Percentiles rank a stretch among this genome's conserved stretches.
Evolutionary conservation across 371 early-diverging fungal genomes (phyloP).

Genomic region (Zychaea mexicana): DNA sequence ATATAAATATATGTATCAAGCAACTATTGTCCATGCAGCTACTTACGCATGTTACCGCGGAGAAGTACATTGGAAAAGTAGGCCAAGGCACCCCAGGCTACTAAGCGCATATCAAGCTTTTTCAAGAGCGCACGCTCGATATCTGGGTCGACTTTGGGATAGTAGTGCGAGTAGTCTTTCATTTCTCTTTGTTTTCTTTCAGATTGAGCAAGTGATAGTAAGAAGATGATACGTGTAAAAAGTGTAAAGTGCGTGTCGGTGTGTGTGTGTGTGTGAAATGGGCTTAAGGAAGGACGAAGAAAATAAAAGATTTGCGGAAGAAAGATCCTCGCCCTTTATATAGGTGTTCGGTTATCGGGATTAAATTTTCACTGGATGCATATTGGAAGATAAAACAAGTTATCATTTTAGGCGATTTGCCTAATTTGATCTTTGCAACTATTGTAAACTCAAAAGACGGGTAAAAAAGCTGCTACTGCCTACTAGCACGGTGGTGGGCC

Average conservation of each 20-base stretch:
- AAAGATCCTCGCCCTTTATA: not conserved
- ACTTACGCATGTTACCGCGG: slow-evolving; percentile 10
- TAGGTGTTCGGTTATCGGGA: not conserved
- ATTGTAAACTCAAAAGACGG: not conserved
- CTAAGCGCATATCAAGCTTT: slow-evolving; percentile 2
- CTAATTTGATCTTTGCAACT: not conserved
- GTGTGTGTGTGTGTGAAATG: too few species aligned
- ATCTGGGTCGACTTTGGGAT: not conserved
- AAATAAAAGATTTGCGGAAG: not conserved
- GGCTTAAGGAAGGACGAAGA: too few species aligned
- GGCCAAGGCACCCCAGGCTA: slow-evolving; percentile 6
- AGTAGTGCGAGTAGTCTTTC: slow-evolving; percentile 1
- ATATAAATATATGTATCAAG: too few species aligned
- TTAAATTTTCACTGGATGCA: too few species aligned
- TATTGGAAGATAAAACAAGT: not conserved
- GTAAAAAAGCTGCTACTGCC: too few species aligned
- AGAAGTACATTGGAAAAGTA: slow-evolving; percentile 10
- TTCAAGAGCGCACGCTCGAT: not conserved
- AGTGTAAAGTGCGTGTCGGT: too few species aligned
- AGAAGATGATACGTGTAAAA: not conserved
- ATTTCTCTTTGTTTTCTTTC: too few species aligned
- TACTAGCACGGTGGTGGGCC: too few species aligned
- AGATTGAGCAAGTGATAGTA: too few species aligned
- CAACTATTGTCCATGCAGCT: not conserved
- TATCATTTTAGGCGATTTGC: not conserved